Evolutionary conservation across 306 rosid genomes (phyloP), one percentile per base, ranked within the genome.

Genomic region (Quercus variabilis): DNA sequence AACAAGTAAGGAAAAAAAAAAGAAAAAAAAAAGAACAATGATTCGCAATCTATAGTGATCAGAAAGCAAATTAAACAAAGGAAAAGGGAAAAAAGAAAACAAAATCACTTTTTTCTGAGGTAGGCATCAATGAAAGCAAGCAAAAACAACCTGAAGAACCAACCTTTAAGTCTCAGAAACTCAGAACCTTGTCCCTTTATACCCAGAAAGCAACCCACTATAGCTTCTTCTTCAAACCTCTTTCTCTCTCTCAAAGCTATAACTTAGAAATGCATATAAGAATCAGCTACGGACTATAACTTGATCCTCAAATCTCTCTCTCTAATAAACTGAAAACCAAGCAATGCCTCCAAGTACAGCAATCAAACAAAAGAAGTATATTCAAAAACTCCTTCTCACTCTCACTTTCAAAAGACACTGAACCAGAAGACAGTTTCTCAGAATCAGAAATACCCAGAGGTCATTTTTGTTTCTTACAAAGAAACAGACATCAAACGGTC

Each of bases 161-260:
- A 89, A 93, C 94, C 97, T 95, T 91, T 57, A 90, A 89, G 96
- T 75, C 81, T 83, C 86, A 46, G 86, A 84, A 77, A 87, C 90
- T n/a, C 82, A 73, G 62, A 82, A 72, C 54, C 49, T 68, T 49
- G 76, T n/a, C 38, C 20, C 52, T 56, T 76, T 72, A 38, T 13
- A 63, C 56, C 68, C 76, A 78, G 56, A 74, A 75, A 76, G 81
- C 85, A 86, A 83, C 65, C 75, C 80, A 80, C 41, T 55, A 30
- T 54, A 77, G 82, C 96, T 87, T 89, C 78, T 78, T 79, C 91
- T 81, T 86, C 89, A 87, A 85, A 82, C 90, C 81, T 90, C 78
- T 55, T 70, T 13, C 80, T 74, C 58, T 82, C 82, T 51, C 59
- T 21, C 71, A 23, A 62, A 17, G 51, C 64, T 30, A 52, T 26